Conservation (phyloP, 768 basidiomycete genomes). For the Russula olivacea region DNA sequence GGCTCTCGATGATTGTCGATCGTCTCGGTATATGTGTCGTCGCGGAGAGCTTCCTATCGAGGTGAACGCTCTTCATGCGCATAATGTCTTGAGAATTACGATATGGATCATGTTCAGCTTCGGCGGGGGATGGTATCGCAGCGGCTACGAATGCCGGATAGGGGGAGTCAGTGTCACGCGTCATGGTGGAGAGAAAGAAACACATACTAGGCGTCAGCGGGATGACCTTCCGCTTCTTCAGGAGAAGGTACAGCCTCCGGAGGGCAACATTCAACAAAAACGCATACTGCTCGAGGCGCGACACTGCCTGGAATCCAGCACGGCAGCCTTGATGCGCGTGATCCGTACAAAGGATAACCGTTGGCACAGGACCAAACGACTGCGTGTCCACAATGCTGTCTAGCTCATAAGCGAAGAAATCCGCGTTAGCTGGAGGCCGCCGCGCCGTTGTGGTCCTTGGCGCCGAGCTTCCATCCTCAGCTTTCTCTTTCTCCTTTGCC, state of each 20-base stretch:
- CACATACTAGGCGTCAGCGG: conserved; percentile 68
- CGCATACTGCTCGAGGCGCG: conserved; percentile 94
- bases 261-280: conserved; percentile 95
- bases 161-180: conserved; percentile 26
- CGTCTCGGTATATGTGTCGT: conserved; percentile 89
- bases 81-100: conserved; percentile 87
- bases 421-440: conserved; percentile 76
- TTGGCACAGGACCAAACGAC: conserved; percentile 69
- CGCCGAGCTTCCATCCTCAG: conserved; percentile 39
- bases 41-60: conserved; percentile 93
- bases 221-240: conserved; percentile 86
- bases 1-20: conserved; percentile 93
- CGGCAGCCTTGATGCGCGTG: conserved; percentile 66
- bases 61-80: conserved; percentile 88
- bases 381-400: conserved; percentile 60
- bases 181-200: conserved; percentile 10
- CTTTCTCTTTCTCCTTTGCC: conserved; percentile 41
- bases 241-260: conserved; percentile 77
- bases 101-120: conserved; percentile 63
- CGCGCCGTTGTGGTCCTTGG: conserved; percentile 59
- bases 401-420: conserved; percentile 70
- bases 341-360: conserved; percentile 67
- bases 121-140: conserved; percentile 27
- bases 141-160: conserved; percentile 30
- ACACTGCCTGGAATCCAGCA: conserved; percentile 83